These are phyloP conservation scores for Penicillium thymicola DNA, from an alignment of 2,329 filamentous ascomycete genomes.

Conservation along the genomic window DNA sequence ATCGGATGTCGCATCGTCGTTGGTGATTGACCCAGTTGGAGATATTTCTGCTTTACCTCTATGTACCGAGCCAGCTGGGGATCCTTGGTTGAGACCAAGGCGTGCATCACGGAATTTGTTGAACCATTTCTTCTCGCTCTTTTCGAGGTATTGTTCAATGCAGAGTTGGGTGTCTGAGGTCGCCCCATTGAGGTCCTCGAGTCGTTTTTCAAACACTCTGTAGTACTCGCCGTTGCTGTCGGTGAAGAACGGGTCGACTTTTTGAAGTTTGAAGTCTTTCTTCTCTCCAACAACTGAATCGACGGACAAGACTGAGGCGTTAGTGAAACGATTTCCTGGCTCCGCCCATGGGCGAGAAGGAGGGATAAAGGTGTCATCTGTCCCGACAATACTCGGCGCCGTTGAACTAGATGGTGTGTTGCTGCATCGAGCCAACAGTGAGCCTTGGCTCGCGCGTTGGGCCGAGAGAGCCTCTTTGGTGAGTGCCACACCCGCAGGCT, in stretches of 20 bases:
- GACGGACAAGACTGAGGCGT: slow-evolving; percentile 52
- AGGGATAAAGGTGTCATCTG: slow-evolving; percentile 33
- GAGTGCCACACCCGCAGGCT: slow-evolving; percentile 8
- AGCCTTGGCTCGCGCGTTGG: slow-evolving; percentile 30
- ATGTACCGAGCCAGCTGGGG: slow-evolving; percentile 36
- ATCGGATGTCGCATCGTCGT: slow-evolving; percentile 36
- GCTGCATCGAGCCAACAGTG: slow-evolving; percentile 16
- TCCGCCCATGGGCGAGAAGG: slow-evolving; percentile 30
- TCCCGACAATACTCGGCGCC: slow-evolving; percentile 27
- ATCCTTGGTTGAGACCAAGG: slow-evolving; percentile 49
- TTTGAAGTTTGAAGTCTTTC: slow-evolving; percentile 61
- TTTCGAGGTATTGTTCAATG: slow-evolving; percentile 63
- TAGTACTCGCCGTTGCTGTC: slow-evolving; percentile 63
- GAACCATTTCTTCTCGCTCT: slow-evolving; percentile 67
- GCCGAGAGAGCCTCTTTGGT: slow-evolving; percentile 19
- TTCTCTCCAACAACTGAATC: slow-evolving; percentile 59
- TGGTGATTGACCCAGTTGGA: slow-evolving; percentile 41
- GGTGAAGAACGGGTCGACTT: slow-evolving; percentile 66
- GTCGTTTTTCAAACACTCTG: slow-evolving; percentile 55
- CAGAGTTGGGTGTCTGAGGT: slow-evolving; percentile 59
- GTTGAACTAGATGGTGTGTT: slow-evolving; percentile 26
- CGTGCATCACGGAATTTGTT: slow-evolving; percentile 56
- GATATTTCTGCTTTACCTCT: slow-evolving; percentile 32
- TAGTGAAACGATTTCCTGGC: slow-evolving; percentile 36
- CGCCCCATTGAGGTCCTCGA: slow-evolving; percentile 54